A percentile compares a stretch with the other conserved stretches of the same genome.
phyloP scores from a whole-genome alignment of 2,329 filamentous ascomycete genomes.

The Knoxdaviesia capensis region DNA sequence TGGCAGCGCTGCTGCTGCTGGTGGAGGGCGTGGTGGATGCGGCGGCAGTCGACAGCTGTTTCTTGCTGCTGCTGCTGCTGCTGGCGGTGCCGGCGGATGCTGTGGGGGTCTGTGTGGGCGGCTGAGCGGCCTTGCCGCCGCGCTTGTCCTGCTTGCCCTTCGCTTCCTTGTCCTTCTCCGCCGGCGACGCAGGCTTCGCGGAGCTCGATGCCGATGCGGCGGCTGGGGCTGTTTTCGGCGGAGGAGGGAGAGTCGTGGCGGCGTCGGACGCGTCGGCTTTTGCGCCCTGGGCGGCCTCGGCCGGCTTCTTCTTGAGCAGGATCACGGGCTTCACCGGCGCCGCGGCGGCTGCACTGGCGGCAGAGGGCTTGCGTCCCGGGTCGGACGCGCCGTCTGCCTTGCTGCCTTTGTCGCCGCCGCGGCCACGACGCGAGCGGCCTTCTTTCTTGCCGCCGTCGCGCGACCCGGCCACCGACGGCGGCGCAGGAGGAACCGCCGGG shows the following conservation, averaged over 20 bases:
- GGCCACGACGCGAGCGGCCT: conserved; percentile 9
- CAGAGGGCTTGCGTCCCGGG: too few species aligned
- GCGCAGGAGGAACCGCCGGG: too few species aligned
- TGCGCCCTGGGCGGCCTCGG: too few species aligned
- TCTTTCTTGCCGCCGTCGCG: conserved; percentile 16
- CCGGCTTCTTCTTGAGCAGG: conserved; percentile 21
- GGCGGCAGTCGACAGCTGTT: conserved; percentile 8
- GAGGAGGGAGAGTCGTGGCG: too few species aligned
- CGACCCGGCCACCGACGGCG: conserved; percentile 5
- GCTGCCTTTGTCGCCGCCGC: conserved; percentile 18
- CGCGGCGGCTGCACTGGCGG: conserved; percentile 3
- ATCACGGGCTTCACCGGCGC: conserved; percentile 14
- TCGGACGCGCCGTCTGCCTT: conserved; percentile 12
- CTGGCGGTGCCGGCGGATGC: too few species aligned
- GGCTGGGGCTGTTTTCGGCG: too few species aligned
- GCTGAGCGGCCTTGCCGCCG: conserved; percentile 9
- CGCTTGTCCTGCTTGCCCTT: conserved; percentile 14
- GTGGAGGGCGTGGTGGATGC: conserved; percentile 11
- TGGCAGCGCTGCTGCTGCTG: too few species aligned
- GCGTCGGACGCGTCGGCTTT: too few species aligned
- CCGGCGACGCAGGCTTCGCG: conserved; percentile 1
- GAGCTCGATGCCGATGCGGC: conserved; percentile 6
- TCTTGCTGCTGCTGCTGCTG: conserved; percentile 14
- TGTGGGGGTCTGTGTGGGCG: too few species aligned
- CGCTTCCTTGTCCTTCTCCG: background rate